Percentiles rank a stretch among this genome's conserved stretches.
phyloP scores from a whole-genome alignment of 805 yeast species.

The Tetrapisispora nanseiensis region DNA sequence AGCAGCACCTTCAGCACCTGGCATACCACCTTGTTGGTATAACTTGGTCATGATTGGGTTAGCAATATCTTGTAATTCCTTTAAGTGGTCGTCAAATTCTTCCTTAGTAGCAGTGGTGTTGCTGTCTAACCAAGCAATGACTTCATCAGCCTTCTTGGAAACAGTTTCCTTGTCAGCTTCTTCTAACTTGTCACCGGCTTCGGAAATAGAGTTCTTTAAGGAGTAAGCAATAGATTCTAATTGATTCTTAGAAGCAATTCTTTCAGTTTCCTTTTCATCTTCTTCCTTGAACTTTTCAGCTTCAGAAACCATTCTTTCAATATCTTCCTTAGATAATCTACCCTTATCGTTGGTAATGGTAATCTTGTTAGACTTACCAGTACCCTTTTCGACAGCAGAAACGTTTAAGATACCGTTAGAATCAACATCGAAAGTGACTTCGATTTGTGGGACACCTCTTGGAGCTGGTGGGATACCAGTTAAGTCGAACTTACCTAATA shows the following conservation, averaged over 20 bases:
- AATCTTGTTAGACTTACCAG: conserved; percentile 94
- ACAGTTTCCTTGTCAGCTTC: conserved; percentile 65
- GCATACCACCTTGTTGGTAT: conserved; percentile 86
- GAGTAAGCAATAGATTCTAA: conserved; percentile 94
- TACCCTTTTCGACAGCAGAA: conserved; percentile 96
- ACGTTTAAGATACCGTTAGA: conserved; percentile 97
- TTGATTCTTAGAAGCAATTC: conserved; percentile 91
- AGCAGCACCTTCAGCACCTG: conserved; percentile 45
- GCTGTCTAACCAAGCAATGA: conserved; percentile 84
- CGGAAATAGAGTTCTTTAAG: conserved; percentile 71
- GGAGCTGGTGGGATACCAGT: conserved; percentile 98
- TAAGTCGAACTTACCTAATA: conserved; percentile 94
- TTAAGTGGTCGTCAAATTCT: conserved; percentile 87
- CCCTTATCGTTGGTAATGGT: conserved; percentile 98
- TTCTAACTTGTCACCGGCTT: conserved; percentile 72
- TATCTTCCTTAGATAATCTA: conserved; percentile 95
- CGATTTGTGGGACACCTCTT: conserved; percentile 98
- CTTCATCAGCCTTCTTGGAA: conserved; percentile 73
- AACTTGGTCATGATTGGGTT: conserved; percentile 96
- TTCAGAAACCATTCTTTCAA: conserved; percentile 94
- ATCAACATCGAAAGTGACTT: conserved; percentile 93
- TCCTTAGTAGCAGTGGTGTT: conserved; percentile 88
- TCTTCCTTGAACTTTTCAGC: conserved; percentile 97
- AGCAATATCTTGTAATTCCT: conserved; percentile 92
- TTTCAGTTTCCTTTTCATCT: conserved; percentile 87